A percentile compares a stretch with the other conserved stretches of the same genome.
Evolutionary conservation across 108 stramenopile genomes (phyloP).

Genomic region (Nitzschia putrida): DNA sequence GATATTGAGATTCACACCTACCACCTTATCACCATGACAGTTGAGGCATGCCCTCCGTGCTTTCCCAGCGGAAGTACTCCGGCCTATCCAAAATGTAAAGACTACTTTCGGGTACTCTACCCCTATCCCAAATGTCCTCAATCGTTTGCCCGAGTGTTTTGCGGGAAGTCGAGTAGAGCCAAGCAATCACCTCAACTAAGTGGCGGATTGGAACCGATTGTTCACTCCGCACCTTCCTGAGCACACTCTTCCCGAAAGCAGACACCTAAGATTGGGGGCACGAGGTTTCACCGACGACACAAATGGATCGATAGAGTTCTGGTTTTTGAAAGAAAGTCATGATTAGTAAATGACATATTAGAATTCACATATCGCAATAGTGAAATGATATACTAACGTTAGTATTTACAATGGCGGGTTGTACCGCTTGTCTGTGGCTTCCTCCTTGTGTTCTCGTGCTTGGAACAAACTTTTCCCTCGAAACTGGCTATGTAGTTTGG

Average conservation of each 20-base stretch:
- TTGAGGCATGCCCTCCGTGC: conserved; percentile 56
- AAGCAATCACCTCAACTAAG: conserved; percentile 38
- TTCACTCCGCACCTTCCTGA: conserved; percentile 67
- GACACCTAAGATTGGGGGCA: conserved; percentile 71
- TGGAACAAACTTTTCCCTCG: conserved; percentile 19
- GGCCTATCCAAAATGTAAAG: conserved; percentile 66
- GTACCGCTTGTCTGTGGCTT: conserved; percentile 41
- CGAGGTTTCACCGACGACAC: conserved; percentile 57
- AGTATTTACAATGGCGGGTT: conserved; percentile 14
- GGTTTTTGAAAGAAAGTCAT: conserved; percentile 70
- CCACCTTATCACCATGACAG: conserved; percentile 68
- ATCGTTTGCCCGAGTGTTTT: conserved; percentile 71
- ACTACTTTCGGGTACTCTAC: conserved; percentile 77
- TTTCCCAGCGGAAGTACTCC: conserved; percentile 65
- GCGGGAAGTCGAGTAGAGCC: conserved; percentile 68
- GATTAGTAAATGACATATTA: conserved; percentile 63
- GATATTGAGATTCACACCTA: conserved; percentile 47
- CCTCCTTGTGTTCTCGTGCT: conserved; percentile 4
- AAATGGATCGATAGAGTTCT: conserved; percentile 67
- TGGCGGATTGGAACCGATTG: conserved; percentile 60
- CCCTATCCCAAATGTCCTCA: conserved; percentile 61
- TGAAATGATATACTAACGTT: too few relatives aligned
- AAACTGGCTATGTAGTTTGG: conserved; percentile 32
- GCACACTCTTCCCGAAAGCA: conserved; percentile 59
- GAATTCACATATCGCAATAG: too few relatives aligned